phyloP scores from a whole-genome alignment of 1,139 yeast species.

The Sugiyamaella japonica region DNA sequence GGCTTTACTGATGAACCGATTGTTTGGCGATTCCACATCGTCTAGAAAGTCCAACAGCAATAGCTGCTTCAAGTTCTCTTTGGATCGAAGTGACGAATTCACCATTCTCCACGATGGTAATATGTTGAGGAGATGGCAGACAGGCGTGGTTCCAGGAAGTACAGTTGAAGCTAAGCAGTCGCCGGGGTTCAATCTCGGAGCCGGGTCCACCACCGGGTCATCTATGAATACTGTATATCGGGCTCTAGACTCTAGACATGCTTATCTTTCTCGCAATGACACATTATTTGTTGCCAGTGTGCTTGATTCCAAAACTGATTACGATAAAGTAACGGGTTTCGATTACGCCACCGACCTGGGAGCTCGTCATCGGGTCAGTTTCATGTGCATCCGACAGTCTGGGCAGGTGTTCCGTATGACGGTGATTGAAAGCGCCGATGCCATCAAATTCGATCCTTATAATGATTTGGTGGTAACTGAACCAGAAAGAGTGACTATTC shows the following conservation, averaged over 20 bases:
- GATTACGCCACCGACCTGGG: conserved; percentile 69
- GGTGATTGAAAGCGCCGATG: conserved; percentile 65
- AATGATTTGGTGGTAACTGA: conserved; percentile 72
- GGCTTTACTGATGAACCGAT: conserved; percentile 61
- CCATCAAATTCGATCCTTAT: conserved; percentile 64
- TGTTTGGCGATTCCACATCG: conserved; percentile 56
- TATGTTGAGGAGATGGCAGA: conserved; percentile 76
- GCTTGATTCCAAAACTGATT: conserved; percentile 70
- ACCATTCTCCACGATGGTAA: conserved; percentile 80
- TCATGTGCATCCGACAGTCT: conserved; percentile 86
- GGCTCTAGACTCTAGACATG: conserved; percentile 15
- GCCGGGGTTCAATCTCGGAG: conserved; percentile 1
- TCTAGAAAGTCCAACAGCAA: conserved; percentile 6
- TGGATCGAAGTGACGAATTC: conserved; percentile 68
- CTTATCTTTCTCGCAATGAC: conserved; percentile 26
- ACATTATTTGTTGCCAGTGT: conserved; percentile 75
- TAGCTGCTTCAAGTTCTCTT: conserved; percentile 60
- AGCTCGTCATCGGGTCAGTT: conserved; percentile 48
- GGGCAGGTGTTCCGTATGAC: conserved; percentile 85
- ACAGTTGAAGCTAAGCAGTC: not conserved
- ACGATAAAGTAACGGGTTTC: conserved; percentile 79
- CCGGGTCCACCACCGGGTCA: not conserved
- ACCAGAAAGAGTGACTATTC: conserved; percentile 51
- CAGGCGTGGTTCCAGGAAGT: conserved; percentile 55
- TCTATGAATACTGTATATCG: not conserved